Evolutionary conservation across 23 red algal species (phyloP).

Genomic region (Pyropia haitanensis): DNA sequence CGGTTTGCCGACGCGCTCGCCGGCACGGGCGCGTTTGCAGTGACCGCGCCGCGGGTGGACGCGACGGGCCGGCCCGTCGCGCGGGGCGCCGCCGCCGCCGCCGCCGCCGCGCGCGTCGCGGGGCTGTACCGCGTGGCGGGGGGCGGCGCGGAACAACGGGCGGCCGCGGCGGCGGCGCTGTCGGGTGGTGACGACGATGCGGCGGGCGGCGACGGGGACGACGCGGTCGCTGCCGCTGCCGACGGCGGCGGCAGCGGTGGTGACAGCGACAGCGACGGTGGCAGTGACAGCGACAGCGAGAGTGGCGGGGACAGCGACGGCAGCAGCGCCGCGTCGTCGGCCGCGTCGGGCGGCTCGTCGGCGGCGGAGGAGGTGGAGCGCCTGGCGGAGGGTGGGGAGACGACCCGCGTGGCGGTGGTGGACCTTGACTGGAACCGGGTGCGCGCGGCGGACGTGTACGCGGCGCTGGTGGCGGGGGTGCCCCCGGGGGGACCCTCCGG

Average conservation of each 20-base stretch:
- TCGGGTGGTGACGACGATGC: constrained; percentile 6
- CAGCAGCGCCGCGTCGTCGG: constrained; percentile 2
- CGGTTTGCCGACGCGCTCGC: constrained; percentile 31
- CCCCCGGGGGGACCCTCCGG: constrained; percentile 38
- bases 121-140: constrained; percentile 3
- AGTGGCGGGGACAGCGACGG: neutral
- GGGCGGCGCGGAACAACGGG: neutral
- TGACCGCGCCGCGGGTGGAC: constrained; percentile 32
- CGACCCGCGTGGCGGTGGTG: constrained; percentile 64
- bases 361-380: constrained; percentile 14
- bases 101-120: neutral
- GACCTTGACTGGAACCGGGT: constrained; percentile 82
- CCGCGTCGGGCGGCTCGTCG: neutral
- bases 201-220: neutral
- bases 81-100: constrained; percentile 1
- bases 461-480: constrained; percentile 46
- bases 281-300: neutral
- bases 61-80: constrained; percentile 32
- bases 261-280: neutral
- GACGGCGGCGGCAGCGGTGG: neutral
- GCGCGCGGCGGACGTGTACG: constrained; percentile 74
- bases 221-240: neutral
- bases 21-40: constrained; percentile 22
- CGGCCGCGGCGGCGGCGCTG: neutral
- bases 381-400: constrained; percentile 64